Percentiles rank a stretch among this genome's conserved stretches.
Evolutionary conservation across 176 grass and related monocot genomes (phyloP).

Genomic region (Secale cereale): DNA sequence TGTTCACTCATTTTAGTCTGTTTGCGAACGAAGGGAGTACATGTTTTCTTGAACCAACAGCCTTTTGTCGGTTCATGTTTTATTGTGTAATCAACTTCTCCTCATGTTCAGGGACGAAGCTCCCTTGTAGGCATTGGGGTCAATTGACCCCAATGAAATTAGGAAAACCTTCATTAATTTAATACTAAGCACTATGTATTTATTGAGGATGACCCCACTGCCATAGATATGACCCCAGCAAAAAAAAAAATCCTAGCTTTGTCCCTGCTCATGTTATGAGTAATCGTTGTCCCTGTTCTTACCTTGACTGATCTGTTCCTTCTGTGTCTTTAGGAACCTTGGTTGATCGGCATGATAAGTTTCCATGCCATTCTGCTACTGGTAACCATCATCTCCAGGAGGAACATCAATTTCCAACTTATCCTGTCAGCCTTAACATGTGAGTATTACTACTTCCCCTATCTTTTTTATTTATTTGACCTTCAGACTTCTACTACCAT

Average conservation of each 20-base stretch:
- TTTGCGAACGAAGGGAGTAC: too few relatives aligned
- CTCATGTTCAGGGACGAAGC: too few relatives aligned
- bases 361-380: constrained; percentile 72
- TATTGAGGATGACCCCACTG: too few relatives aligned
- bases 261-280: too few relatives aligned
- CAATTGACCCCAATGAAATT: too few relatives aligned
- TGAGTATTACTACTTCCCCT: constrained; percentile 37
- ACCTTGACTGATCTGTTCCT: neutral
- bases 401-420: constrained; percentile 86
- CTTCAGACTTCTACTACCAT: neutral
- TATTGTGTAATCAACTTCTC: neutral
- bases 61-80: neutral
- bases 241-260: too few relatives aligned
- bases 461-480: neutral
- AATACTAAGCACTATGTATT: too few relatives aligned
- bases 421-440: constrained; percentile 66
- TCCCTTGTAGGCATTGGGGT: too few relatives aligned
- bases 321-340: constrained; percentile 60
- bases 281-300: neutral
- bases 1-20: too few relatives aligned
- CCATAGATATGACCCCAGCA: too few relatives aligned
- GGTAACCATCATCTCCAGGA: constrained; percentile 75
- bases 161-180: too few relatives aligned
- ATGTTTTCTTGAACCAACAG: neutral
- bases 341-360: constrained; percentile 61